Base-by-base conservation (phyloP, 164 flowering plant species). In the Taxillus chinensis region DNA sequence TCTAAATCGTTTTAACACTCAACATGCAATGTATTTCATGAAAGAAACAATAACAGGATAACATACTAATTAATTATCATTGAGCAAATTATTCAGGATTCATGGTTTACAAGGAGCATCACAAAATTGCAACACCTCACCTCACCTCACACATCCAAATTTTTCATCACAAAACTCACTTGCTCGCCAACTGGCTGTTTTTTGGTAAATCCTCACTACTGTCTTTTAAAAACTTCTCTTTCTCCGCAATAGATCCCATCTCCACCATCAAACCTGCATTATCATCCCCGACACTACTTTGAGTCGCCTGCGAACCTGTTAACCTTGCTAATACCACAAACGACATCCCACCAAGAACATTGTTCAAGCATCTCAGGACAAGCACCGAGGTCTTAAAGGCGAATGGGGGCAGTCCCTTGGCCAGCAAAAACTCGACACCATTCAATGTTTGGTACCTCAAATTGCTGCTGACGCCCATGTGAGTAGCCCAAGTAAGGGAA, bases 381-480 rank as follows among this genome's bases (percentile, higher is more conserved):
- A 90, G 75, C 27, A 92, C 92, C 0, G 90, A 81, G 8, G 81
- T 48, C 82, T 90, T 88, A 67, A 92, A 92, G 0, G 68, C 74
- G 41, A 80, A 9, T 0, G 90, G 80, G 4, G 96, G 82, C 43
- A 85, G 70, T 13, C 77, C 82, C 62, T 82, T 87, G 3, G 70
- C 97, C 54, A 92, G 72, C 81, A 90, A 6, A 56, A 73, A 92
- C 75, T 92, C 98, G 1, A 80, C 42, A 17, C 97, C 97, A 41
- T 92, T 92, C 73, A 92, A 55, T 0, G 97, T 83, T 65, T 92
- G 98, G 73, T 92, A 92, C 49, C 97, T 82, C 3, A 92, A 64
- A 53, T 92, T 90, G 63, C 92, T 85, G 79, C 96, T 92, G 8
- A 88, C 12, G 0, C 98, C 98, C 97, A 92, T 88, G 70, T 92